phyloP scores from a whole-genome alignment of 768 basidiomycete species.

The Boletus coccyginus region DNA sequence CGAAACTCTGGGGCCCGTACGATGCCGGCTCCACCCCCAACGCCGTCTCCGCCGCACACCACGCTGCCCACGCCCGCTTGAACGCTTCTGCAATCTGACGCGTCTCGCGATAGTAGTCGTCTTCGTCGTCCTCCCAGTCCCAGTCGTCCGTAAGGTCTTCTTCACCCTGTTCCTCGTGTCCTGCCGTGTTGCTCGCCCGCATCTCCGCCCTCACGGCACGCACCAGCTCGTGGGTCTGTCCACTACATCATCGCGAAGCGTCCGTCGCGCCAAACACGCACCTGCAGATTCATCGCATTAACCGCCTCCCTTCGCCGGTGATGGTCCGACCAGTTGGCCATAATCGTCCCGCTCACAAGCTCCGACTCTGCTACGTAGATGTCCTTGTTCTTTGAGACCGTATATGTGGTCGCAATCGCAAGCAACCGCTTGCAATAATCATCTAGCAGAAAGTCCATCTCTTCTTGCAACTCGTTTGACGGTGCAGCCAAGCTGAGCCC shows the following conservation, averaged over 20 bases:
- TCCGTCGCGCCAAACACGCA: constrained; percentile 11
- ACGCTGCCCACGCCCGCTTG: constrained; percentile 43
- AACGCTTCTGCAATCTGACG: constrained; percentile 31
- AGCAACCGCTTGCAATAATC: constrained; percentile 35
- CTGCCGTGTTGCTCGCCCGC: constrained; percentile 9
- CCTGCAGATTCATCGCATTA: constrained; percentile 44
- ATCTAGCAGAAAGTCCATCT: constrained; percentile 38
- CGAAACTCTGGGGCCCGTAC: constrained; percentile 46
- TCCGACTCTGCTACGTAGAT: constrained; percentile 39
- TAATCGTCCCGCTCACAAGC: constrained; percentile 44
- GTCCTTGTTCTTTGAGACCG: constrained; percentile 37
- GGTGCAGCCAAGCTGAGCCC: constrained; percentile 29
- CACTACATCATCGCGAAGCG: not conserved
- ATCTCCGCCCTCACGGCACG: constrained; percentile 37
- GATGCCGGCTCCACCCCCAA: constrained; percentile 21
- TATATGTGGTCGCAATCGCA: constrained; percentile 36
- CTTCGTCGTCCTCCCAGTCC: constrained; percentile 26
- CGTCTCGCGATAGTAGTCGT: constrained; percentile 28
- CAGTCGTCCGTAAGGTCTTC: constrained; percentile 26
- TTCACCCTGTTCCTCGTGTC: constrained; percentile 24
- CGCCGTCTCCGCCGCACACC: constrained; percentile 37
- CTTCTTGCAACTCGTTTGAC: constrained; percentile 29
- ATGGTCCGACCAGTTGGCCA: constrained; percentile 43
- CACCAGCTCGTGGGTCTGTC: constrained; percentile 39
- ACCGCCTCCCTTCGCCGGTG: constrained; percentile 39